These are phyloP conservation scores for Erigeron philadelphicus DNA, from an alignment of 140 eudicot genomes.

Conservation along the genomic window DNA sequence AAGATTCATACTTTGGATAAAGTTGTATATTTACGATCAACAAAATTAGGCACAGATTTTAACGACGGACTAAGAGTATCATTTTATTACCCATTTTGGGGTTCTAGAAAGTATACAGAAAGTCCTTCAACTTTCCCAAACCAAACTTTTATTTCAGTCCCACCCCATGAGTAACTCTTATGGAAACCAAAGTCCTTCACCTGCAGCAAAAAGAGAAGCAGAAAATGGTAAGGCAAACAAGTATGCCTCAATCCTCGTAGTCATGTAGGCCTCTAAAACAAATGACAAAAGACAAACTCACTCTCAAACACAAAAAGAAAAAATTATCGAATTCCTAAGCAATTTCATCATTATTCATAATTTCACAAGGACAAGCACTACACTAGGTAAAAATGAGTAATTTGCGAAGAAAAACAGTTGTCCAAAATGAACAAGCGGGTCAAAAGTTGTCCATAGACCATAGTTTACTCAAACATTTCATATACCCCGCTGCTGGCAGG, in stretches of 20 bases:
- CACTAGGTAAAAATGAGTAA: background rate
- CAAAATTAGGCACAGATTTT: background rate
- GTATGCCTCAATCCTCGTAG: background rate
- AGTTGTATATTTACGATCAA: background rate
- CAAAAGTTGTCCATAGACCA: background rate
- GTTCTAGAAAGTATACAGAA: slow-evolving; percentile 88
- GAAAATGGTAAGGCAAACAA: background rate
- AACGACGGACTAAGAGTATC: slow-evolving; percentile 1
- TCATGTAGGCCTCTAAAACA: background rate
- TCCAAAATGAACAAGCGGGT: background rate
- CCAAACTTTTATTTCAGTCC: slow-evolving; percentile 90
- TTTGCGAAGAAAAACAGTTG: background rate
- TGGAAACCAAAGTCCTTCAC: slow-evolving; percentile 76
- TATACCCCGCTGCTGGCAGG: no score
- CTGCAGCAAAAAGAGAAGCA: slow-evolving; percentile 30
- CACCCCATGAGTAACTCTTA: slow-evolving; percentile 84
- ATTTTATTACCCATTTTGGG: slow-evolving; percentile 75
- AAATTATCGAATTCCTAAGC: background rate
- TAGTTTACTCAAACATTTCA: background rate
- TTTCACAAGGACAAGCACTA: background rate
- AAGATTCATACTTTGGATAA: slow-evolving; percentile 4
- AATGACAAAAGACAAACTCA: background rate
- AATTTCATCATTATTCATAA: background rate
- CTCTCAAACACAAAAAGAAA: background rate
- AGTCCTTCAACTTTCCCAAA: slow-evolving; percentile 91